Conservation (phyloP, 2,329 filamentous ascomycete species). For the Aureobasidium namibiae region DNA sequence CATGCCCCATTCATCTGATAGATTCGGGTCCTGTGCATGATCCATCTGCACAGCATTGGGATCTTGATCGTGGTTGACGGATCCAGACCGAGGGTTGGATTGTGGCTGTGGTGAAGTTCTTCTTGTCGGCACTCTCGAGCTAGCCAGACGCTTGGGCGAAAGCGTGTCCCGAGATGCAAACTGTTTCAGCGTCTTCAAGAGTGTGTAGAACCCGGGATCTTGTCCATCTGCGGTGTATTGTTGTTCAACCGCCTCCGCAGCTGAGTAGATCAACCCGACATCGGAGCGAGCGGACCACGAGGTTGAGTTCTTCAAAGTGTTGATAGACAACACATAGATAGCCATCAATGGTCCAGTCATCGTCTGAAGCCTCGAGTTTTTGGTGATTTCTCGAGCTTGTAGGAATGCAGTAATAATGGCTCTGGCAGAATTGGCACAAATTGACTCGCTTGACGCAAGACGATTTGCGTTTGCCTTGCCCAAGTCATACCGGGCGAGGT, state of each 20-base stretch:
- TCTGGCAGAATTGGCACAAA: slow-evolving; percentile 2
- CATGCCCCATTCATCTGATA: background rate
- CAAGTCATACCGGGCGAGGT: background rate
- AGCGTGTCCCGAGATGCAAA: background rate
- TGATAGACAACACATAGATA: slow-evolving; percentile 2
- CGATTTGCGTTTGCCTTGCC: background rate
- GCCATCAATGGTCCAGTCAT: slow-evolving; percentile 6
- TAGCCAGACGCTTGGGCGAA: background rate
- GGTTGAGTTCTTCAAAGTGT: slow-evolving; percentile 1
- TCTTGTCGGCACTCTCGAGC: slow-evolving; percentile 24
- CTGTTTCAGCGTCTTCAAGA: background rate
- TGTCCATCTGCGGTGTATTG: background rate
- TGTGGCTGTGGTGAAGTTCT: slow-evolving; percentile 27
- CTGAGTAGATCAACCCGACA: background rate
- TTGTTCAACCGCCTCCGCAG: slow-evolving; percentile 2
- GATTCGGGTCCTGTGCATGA: background rate
- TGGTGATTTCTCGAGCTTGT: background rate
- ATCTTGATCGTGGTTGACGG: background rate
- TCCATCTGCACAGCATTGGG: background rate
- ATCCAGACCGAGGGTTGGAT: background rate
- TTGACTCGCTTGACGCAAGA: background rate
- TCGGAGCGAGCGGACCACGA: slow-evolving; percentile 4
- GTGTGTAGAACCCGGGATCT: background rate
- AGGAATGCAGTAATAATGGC: slow-evolving; percentile 4
- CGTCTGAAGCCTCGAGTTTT: background rate